Base-by-base conservation (phyloP, 768 basidiomycete species). In the Pleurotus djamor region DNA sequence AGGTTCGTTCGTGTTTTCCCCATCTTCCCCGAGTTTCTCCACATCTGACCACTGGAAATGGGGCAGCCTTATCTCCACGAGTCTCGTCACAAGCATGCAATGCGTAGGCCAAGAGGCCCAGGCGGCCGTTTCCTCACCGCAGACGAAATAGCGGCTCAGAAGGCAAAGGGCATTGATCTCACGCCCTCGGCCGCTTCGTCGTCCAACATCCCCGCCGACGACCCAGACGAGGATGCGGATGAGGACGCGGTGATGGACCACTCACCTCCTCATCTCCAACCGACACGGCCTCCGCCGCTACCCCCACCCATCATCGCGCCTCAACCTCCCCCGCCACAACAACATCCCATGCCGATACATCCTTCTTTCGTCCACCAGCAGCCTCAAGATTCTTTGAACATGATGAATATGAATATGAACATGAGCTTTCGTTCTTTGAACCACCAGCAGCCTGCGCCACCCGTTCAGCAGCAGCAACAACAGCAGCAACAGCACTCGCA, bases 91-190 rank as follows among this genome's bases (percentile, higher is more conserved):
- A 92, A 94, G 64, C 97, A 99, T 75, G 97, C 97, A 35, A 96
- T 98, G 90, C 88, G 95, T 48, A 86, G 97, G 16, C 97, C 97
- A 13, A 84, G 97, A 58, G 97, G 97, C 4, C 96, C 97, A 21
- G 97, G 97, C 9, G 97, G 97, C 21, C 87, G 97, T 45, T 99
- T 99, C 77, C 87, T 98, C 67, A 98, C 96, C 6, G 93, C 95
- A 52, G 94, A 95, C 16, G 96, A 98, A 73, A 95, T 96, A 50
- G 91, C 92, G 0, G 89, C 91, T 0, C 89, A 92, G 69, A 89
- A 89, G 64, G 74, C 78, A 10, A 71, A 75, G 21, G 66, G 67
- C 34, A 71, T 68, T 16, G 73, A 72, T 36, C 66, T 71, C 3
- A 74, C 71, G n/a, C 45, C 44, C 6, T 35, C 61, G 6, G 56